Evolutionary conservation across 2,329 filamentous ascomycete species (phyloP).

Genomic region (Penicillium sp.): DNA sequence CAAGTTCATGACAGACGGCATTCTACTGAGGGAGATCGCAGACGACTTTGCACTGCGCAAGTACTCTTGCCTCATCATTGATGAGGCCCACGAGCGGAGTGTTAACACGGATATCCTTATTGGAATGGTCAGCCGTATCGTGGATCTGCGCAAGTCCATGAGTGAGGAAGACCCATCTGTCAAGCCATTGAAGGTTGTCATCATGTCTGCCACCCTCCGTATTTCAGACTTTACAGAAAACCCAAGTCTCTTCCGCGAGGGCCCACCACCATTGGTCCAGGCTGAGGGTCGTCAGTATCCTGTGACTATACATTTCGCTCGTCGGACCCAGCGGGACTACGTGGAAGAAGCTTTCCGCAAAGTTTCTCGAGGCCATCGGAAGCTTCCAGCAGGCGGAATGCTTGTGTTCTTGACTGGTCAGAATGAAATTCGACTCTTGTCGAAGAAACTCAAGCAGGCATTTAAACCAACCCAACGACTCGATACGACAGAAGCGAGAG

Average conservation of each 20-base stretch:
- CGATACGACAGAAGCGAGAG: slow-evolving; percentile 62
- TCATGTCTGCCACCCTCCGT: slow-evolving; percentile 95
- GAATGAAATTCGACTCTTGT: slow-evolving; percentile 84
- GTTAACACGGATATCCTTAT: slow-evolving; percentile 99
- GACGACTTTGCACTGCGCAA: slow-evolving; percentile 85
- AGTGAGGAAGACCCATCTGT: slow-evolving; percentile 69
- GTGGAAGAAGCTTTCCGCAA: slow-evolving; percentile 88
- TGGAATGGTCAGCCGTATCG: slow-evolving; percentile 91
- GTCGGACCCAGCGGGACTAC: slow-evolving; percentile 82
- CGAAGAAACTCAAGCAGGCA: slow-evolving; percentile 72
- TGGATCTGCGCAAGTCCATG: slow-evolving; percentile 77
- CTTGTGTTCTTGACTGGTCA: slow-evolving; percentile 94
- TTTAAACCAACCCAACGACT: slow-evolving; percentile 58
- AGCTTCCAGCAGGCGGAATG: slow-evolving; percentile 86
- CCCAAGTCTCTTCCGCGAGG: slow-evolving; percentile 70
- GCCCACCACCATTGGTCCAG: slow-evolving; percentile 78
- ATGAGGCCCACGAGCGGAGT: slow-evolving; percentile 95
- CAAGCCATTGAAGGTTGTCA: slow-evolving; percentile 85
- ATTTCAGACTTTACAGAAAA: slow-evolving; percentile 92
- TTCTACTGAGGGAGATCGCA: slow-evolving; percentile 85
- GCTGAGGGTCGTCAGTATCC: slow-evolving; percentile 90
- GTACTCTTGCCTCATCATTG: slow-evolving; percentile 92
- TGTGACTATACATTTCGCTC: slow-evolving; percentile 85
- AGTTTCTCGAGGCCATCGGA: slow-evolving; percentile 81
- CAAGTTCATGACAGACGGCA: slow-evolving; percentile 99